A percentile compares a stretch with the other conserved stretches of the same genome.
These are phyloP conservation scores for Plasmopara viticola DNA, from an alignment of 352 stramenopile genomes.

Conservation along the genomic window DNA sequence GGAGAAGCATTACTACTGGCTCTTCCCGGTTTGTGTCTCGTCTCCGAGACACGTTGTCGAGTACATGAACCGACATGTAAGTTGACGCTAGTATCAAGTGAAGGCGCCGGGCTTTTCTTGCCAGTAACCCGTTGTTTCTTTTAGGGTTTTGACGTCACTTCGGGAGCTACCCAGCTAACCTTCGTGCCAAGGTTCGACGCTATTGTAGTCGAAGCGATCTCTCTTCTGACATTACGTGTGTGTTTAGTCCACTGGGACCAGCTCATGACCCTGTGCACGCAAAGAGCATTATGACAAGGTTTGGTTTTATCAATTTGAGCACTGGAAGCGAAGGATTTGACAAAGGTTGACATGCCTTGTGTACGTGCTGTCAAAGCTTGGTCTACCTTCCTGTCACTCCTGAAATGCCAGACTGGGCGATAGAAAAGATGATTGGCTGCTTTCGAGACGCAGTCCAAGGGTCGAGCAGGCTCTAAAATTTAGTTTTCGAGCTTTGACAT, in stretches of 20 bases:
- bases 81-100: conserved; percentile 1
- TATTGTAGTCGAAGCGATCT: neutral
- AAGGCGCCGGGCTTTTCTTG: no score
- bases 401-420: conserved; percentile 68
- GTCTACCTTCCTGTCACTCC: conserved; percentile 75
- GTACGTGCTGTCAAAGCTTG: conserved; percentile 26
- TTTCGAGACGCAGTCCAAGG: conserved; percentile 46
- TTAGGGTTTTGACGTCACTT: conserved; percentile 78
- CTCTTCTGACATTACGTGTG: neutral
- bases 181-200: conserved; percentile 53
- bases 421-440: conserved; percentile 71
- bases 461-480: conserved; percentile 21
- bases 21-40: conserved; percentile 70
- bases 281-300: conserved; percentile 75
- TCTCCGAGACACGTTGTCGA: conserved; percentile 42
- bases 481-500: neutral
- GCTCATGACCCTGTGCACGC: conserved; percentile 51
- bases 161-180: conserved; percentile 61
- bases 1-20: conserved; percentile 73
- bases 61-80: conserved; percentile 71
- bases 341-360: neutral
- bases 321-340: no score
- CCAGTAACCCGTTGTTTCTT: no score
- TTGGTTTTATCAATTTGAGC: conserved; percentile 2
- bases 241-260: conserved; percentile 34